Conservation (phyloP, 768 basidiomycete genomes). For the Ephemerocybe angulata region DNA sequence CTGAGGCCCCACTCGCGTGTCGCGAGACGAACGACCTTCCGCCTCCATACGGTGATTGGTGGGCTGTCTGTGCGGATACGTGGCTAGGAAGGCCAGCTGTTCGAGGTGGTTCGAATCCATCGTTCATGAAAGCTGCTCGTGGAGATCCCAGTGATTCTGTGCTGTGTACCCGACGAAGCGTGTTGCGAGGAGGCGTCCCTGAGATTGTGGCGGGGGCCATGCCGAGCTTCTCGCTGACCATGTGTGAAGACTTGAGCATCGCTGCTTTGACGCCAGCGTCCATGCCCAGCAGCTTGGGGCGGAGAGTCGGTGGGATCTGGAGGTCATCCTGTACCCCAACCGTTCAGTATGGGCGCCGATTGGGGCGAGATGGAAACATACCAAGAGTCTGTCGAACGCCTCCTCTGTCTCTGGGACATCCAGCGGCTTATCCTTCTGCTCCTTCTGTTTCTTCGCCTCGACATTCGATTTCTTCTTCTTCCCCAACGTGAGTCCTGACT, state of each 20-base stretch:
- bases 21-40: slow-evolving; percentile 28
- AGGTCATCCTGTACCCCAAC: slow-evolving; percentile 66
- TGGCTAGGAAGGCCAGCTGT: slow-evolving; percentile 31
- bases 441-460: slow-evolving; percentile 27
- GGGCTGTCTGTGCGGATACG: slow-evolving; percentile 41
- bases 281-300: slow-evolving; percentile 77
- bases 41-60: slow-evolving; percentile 36
- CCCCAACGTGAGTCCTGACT: slow-evolving; percentile 29
- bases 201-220: slow-evolving; percentile 21
- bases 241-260: slow-evolving; percentile 84
- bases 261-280: slow-evolving; percentile 85
- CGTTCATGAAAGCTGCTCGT: slow-evolving; percentile 34
- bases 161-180: slow-evolving; percentile 66
- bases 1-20: slow-evolving; percentile 42
- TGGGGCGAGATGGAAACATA: slow-evolving; percentile 32
- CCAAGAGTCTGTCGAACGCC: slow-evolving; percentile 81
- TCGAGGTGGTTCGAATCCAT: slow-evolving; percentile 34
- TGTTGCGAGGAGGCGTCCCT: slow-evolving; percentile 44
- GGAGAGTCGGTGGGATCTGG: slow-evolving; percentile 75
- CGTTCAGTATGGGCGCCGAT: slow-evolving; percentile 2
- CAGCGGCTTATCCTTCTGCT: slow-evolving; percentile 30
- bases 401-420: slow-evolving; percentile 46
- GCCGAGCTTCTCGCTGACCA: slow-evolving; percentile 43
- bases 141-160: slow-evolving; percentile 67
- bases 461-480: slow-evolving; percentile 37